Conservation (phyloP, 495 filamentous ascomycete species). For the Monascus purpureus region DNA sequence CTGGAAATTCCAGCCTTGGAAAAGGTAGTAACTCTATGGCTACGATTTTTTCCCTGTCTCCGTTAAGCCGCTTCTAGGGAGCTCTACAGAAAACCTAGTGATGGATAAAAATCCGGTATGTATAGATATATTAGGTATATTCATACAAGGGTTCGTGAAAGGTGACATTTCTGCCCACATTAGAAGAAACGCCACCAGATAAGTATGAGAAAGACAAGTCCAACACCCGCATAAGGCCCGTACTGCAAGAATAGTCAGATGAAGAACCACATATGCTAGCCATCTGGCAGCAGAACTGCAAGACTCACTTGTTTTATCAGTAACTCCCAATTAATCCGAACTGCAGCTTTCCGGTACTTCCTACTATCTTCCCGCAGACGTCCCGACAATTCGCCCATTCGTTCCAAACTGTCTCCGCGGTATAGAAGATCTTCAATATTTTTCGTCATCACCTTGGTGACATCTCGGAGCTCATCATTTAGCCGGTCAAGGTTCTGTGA, state of each 20-base stretch:
- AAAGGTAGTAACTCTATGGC: no score
- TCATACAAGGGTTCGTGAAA: constrained; percentile 18
- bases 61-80: no score
- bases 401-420: constrained; percentile 82
- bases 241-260: constrained; percentile 41
- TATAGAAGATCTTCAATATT: constrained; percentile 98
- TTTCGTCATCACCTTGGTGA: constrained; percentile 99
- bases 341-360: constrained; percentile 85
- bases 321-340: constrained; percentile 96
- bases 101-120: no score
- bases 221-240: constrained; percentile 71
- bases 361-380: constrained; percentile 79
- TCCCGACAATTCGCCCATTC: constrained; percentile 90
- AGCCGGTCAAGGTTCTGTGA: constrained; percentile 74
- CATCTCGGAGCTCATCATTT: constrained; percentile 92
- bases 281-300: neutral
- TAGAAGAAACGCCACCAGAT: constrained; percentile 91
- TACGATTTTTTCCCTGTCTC: no score
- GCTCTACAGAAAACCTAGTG: no score
- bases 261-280: no score
- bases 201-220: constrained; percentile 66
- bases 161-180: constrained; percentile 3
- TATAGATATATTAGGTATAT: no score
- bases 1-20: no score
- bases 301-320: constrained; percentile 69